Evolutionary conservation across 768 basidiomycete genomes (phyloP).

Genomic region (Boletellus ananiceps): DNA sequence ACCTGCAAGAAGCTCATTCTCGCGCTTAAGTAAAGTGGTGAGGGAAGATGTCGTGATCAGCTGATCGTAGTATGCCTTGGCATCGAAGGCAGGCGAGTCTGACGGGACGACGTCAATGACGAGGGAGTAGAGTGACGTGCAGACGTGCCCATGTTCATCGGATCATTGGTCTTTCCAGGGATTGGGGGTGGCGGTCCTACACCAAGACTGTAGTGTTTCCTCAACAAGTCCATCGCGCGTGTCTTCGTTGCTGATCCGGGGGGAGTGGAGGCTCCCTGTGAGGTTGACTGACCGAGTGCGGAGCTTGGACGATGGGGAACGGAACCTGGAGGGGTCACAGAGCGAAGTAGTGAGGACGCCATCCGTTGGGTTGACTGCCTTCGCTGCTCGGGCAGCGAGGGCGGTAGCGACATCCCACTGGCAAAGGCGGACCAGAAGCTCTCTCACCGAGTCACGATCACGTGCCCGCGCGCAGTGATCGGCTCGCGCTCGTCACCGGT

Average conservation of each 20-base stretch:
- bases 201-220: slow-evolving; percentile 85
- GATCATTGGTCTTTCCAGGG: slow-evolving; percentile 57
- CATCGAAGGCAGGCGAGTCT: slow-evolving; percentile 83
- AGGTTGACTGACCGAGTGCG: slow-evolving; percentile 19
- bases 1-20: slow-evolving; percentile 81
- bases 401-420: slow-evolving; percentile 14
- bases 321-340: slow-evolving; percentile 33
- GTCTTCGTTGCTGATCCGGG: slow-evolving; percentile 39
- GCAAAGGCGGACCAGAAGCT: too few species aligned
- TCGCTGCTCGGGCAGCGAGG: slow-evolving; percentile 13
- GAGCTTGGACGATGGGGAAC: slow-evolving; percentile 13
- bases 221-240: slow-evolving; percentile 68
- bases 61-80: slow-evolving; percentile 81
- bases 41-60: slow-evolving; percentile 78
- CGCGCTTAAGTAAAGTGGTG: slow-evolving; percentile 65
- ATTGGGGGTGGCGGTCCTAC: slow-evolving; percentile 64
- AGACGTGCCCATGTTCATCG: slow-evolving; percentile 72
- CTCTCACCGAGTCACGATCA: slow-evolving; percentile 27
- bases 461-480: slow-evolving; percentile 17
- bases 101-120: slow-evolving; percentile 1
- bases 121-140: neutral
- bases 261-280: slow-evolving; percentile 24
- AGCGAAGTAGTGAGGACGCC: slow-evolving; percentile 44
- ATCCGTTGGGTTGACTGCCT: slow-evolving; percentile 31
- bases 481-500: neutral